Evolutionary conservation across 2,329 filamentous ascomycete species (phyloP).

Genomic region (Metarhizium robertsii): DNA sequence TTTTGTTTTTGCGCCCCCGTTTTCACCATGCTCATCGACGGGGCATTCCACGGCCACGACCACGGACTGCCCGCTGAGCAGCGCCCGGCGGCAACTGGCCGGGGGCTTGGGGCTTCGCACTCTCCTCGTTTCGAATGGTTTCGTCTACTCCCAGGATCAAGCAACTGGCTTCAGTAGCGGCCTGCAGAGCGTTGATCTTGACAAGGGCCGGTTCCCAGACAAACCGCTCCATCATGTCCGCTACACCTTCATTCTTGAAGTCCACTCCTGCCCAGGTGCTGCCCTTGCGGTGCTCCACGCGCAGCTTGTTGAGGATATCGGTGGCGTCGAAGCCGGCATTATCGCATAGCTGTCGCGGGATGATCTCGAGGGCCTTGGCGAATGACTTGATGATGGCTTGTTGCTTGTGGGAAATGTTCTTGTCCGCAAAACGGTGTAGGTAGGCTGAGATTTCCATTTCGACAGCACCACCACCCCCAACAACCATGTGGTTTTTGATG

Average conservation of each 20-base stretch:
- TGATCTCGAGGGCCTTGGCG: conserved; percentile 92
- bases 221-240: conserved; percentile 90
- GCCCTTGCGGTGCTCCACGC: conserved; percentile 92
- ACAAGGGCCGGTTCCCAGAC: conserved; percentile 96
- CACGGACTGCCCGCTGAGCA: conserved; percentile 78
- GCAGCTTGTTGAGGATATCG: conserved; percentile 91
- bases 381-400: conserved; percentile 97
- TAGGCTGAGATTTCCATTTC: conserved; percentile 98
- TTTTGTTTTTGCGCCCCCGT: neutral
- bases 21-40: conserved; percentile 45
- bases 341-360: conserved; percentile 94
- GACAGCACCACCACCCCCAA: conserved; percentile 85
- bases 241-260: conserved; percentile 82
- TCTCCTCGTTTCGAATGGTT: conserved; percentile 98
- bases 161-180: conserved; percentile 89
- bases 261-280: conserved; percentile 94
- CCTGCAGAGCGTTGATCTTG: conserved; percentile 95
- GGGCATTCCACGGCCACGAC: conserved; percentile 82
- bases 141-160: conserved; percentile 94
- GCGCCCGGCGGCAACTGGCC: conserved; percentile 70
- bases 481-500: conserved; percentile 88
- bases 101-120: conserved; percentile 71
- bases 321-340: conserved; percentile 98
- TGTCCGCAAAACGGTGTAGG: conserved; percentile 85
- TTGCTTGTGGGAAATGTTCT: conserved; percentile 88